Base-by-base conservation (phyloP, 1,284 basidiomycete genomes). In the Boletus albobrunnescens region DNA sequence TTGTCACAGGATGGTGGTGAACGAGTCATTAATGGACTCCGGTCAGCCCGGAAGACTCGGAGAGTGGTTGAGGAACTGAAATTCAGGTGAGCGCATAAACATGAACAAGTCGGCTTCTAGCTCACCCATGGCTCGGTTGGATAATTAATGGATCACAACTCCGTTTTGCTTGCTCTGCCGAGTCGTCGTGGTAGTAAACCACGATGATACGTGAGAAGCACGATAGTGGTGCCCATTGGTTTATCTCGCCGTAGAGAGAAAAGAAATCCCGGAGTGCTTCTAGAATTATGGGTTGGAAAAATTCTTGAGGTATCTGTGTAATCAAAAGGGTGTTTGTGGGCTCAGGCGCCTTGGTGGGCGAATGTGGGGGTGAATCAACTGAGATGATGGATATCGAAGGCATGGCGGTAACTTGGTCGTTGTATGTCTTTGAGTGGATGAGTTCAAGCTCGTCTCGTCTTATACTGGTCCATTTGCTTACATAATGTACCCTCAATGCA, bases 211-310 rank as follows among this genome's bases (percentile, higher is more conserved):
- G 75, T 0, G 82, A 80, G 59, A 95, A 88, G 3, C 79, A 81
- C n/a, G 77, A 78, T 10, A 96, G 68, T 7, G 91, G 90, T 1
- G 88, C 90, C 91, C 92, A 96, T 57, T 86, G 79, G 58, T 87
- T 83, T 16, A 96, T 79, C 24, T 75, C 69, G 14, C 93, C 94
- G 60, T 84, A 92, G 0, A 73, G 64, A 5, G 71, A 71, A 61
- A 94, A 94, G 58, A 91, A 83, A 16, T 73, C 67, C 36, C 72
- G 76, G 23, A 94, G 72, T 6, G 86, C 76, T n/a, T 76, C 65
- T 14, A 91, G 73, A 39, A 91, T 75, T 0, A 76, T 56, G 1
- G 84, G 81, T 35, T 84, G 69, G 79, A 94, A 78, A 71, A 91
- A 84, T 2, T 73, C 67, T 46, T 69, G 75, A 10, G 85, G 82